Evolutionary conservation across 805 yeast genomes (phyloP), one percentile per base, ranked within the genome.

Genomic region (Yarrowia sp.): DNA sequence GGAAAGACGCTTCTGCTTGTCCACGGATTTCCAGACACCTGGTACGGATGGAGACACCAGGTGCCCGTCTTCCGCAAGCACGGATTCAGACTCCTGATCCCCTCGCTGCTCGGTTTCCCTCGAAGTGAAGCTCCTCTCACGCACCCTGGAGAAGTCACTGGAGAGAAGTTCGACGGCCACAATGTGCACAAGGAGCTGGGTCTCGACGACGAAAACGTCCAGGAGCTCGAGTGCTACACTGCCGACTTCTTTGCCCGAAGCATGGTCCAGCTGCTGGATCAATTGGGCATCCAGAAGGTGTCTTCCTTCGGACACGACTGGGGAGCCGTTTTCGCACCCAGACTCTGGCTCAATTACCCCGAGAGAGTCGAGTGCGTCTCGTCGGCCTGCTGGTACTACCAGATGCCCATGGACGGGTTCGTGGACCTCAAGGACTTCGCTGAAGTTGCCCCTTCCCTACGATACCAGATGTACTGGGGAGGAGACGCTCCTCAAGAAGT

Each of bases 41-140:
- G 61, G 61, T 56, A 56, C 18, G 61, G 61, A 13, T 56, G 58
- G 53, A 2, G 61, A n/a, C 61, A 56, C 19, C 61, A 56, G 10
- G 39, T 56, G 5, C 60, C 53, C 14, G 21, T 16, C 1, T 56
- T 56, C 8, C 53, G 61, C 1, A 25, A 56, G 12, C 61, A 22
- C 16, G 61, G 61, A n/a, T 46, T 31, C 19, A 36, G 61, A 5
- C 36, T 56, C 9, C 8, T 56, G 24, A 44, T 46, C 4, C 58
- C 61, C 13, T 31, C 61, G 4, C 18, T 56, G 25, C 35, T 56
- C 4, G 61, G 61, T 9, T 44, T 44, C 19, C 61, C 61, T 22
- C 27, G 61, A 39, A 31, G 39, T 18, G 61, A 56, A 19, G 58
- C 39, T 12, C 61, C 61, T 27, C 31, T 38, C 10, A 21, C 61